These are phyloP conservation scores for Suillus variegatus DNA, from an alignment of 768 basidiomycete genomes.

Conservation along the genomic window DNA sequence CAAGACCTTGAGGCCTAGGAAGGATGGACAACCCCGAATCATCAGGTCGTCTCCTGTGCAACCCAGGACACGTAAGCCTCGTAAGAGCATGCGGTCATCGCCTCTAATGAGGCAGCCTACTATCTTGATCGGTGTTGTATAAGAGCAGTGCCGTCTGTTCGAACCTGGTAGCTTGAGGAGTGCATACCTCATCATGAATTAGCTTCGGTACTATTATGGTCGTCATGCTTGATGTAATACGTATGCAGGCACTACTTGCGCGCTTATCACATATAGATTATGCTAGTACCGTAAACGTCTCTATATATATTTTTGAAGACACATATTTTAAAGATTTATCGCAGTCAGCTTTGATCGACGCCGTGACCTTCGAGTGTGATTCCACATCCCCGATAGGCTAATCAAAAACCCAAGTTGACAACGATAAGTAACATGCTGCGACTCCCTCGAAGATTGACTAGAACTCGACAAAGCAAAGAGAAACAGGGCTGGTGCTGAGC, in stretches of 20 bases:
- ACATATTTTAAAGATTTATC: neutral
- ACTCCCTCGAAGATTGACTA: neutral
- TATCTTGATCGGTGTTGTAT: neutral
- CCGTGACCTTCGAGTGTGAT: too few species aligned
- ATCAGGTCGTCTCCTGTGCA: neutral
- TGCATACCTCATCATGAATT: neutral
- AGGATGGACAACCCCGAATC: constrained; percentile 5
- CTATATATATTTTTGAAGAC: too few species aligned
- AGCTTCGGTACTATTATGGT: neutral
- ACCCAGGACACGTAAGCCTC: neutral
- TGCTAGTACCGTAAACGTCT: neutral
- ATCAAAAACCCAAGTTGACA: neutral
- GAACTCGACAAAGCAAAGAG: too few species aligned
- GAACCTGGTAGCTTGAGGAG: neutral
- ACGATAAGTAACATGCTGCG: neutral
- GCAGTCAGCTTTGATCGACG: too few species aligned
- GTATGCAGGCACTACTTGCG: neutral
- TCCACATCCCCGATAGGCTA: too few species aligned
- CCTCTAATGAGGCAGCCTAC: neutral
- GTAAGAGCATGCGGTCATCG: neutral
- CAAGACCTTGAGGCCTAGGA: constrained; percentile 2
- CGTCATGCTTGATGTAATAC: neutral
- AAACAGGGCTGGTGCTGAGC: neutral
- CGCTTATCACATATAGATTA: neutral
- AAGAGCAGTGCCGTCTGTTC: neutral